Base-by-base conservation (phyloP, 768 basidiomycete genomes). In the Melanogaster broomeanus region DNA sequence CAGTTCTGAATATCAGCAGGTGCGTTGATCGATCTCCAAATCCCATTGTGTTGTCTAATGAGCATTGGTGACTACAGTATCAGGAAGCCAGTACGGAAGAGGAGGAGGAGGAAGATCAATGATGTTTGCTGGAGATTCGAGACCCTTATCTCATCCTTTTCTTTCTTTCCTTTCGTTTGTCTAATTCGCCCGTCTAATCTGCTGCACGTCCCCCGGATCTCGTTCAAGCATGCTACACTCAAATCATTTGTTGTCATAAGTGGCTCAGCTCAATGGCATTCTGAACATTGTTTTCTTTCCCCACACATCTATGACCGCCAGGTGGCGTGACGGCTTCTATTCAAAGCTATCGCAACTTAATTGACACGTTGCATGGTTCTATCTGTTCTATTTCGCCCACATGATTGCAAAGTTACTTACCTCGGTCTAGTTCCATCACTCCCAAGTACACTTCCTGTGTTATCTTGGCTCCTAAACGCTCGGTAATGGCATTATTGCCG, bases 1-100 rank as follows among this genome's bases (percentile, higher is more conserved):
- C 46, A 91, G 89, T 52, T 80, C 90, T 49, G 94, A 98, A 66
- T 96, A 96, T 72, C 91, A 94, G 66, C 90, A 90, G 77, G 88
- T 83, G 59, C 57, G 71, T 46, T 39, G 13, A 30, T 38, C 51
- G 37, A 54, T 38, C 2, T 45, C 35, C 10, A 10, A 24, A 38
- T 48, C 8, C 9, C 8, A 12, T 24, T 21, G 19, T 33, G 21
- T 27, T 19, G 11, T 45, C 15, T 33, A 19, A 52, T 42, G 21
- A 5, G 42, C n/a, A 30, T 21, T 33, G 15, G 24, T 45, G 38
- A 21, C 50, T 51, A 43, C 56, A 85, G 79, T 86, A 85, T 60
- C 84, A 85, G 68, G 84, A 85, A 62, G 83, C 83, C 15, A 71
- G 61, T 1, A 61, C 70, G 2, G 78, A 74, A n/a, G 78, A 79